Evolutionary conservation across 2,329 filamentous ascomycete genomes (phyloP).

Genomic region (Colletotrichum chrysophilum): DNA sequence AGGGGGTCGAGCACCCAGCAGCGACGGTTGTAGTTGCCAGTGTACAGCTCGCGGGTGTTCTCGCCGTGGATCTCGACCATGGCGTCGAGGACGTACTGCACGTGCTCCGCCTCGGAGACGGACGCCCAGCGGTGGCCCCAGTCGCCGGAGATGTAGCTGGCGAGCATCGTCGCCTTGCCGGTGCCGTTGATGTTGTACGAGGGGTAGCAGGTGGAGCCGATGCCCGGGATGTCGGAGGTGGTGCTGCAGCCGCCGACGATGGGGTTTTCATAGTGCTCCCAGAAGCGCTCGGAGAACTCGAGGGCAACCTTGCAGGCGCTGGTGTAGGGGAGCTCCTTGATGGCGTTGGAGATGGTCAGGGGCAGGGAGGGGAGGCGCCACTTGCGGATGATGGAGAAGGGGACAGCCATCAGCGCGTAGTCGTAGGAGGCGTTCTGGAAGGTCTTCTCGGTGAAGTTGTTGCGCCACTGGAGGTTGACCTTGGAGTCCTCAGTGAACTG

Average conservation of each 20-base stretch:
- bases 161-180: conserved; percentile 66
- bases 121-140: conserved; percentile 35
- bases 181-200: conserved; percentile 69
- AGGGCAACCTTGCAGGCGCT: conserved; percentile 65
- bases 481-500: conserved; percentile 54
- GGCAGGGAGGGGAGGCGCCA: conserved; percentile 60
- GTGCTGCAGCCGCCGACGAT: conserved; percentile 70
- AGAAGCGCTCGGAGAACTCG: conserved; percentile 70
- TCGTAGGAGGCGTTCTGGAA: conserved; percentile 61
- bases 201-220: conserved; percentile 70
- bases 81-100: conserved; percentile 66
- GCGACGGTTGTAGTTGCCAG: conserved; percentile 66
- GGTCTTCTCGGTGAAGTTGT: conserved; percentile 40
- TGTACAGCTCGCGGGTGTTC: conserved; percentile 65
- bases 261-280: conserved; percentile 54
- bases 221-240: conserved; percentile 61
- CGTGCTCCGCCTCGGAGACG: conserved; percentile 62
- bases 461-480: conserved; percentile 64
- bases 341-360: conserved; percentile 50
- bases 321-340: conserved; percentile 49
- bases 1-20: conserved; percentile 71
- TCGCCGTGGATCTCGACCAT: conserved; percentile 72
- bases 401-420: conserved; percentile 69
- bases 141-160: conserved; percentile 57
- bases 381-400: conserved; percentile 67